Evolutionary conservation across 1,284 basidiomycete species (phyloP).

Genomic region (Cryptococcus sp.): DNA sequence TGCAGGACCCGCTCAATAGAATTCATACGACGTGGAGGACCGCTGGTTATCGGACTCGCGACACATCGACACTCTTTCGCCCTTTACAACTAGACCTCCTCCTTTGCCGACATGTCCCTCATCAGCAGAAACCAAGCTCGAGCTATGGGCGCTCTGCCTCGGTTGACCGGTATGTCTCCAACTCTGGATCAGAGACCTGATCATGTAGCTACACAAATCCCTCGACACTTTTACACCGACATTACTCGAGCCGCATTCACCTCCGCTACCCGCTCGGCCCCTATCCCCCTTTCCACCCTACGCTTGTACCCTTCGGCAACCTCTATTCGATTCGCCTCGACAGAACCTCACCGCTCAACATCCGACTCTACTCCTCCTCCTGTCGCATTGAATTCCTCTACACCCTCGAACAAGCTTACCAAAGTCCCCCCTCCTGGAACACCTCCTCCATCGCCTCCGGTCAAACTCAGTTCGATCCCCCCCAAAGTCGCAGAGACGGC

Average conservation of each 20-base stretch:
- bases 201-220: slow-evolving; percentile 5
- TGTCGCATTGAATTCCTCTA: slow-evolving; percentile 8
- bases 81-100: too few species aligned
- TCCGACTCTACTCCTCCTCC: slow-evolving; percentile 9
- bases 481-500: slow-evolving; percentile 20
- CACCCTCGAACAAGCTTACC: slow-evolving; percentile 8
- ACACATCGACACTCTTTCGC: too few species aligned
- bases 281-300: slow-evolving; percentile 13
- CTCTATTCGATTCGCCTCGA: slow-evolving; percentile 16
- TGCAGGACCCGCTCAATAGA: too few species aligned
- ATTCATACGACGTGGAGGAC: too few species aligned
- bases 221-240: background rate
- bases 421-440: slow-evolving; percentile 30
- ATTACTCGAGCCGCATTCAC: slow-evolving; percentile 6
- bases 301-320: slow-evolving; percentile 1
- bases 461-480: slow-evolving; percentile 15
- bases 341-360: slow-evolving; percentile 16
- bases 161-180: background rate
- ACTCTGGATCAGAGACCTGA: background rate
- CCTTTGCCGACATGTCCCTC: too few species aligned
- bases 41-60: too few species aligned
- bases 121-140: background rate
- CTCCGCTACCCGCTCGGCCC: slow-evolving; percentile 5
- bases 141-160: background rate
- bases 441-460: slow-evolving; percentile 28